Base-by-base conservation (phyloP, 1,139 yeast genomes). In the Nakaseomyces bracarensis region DNA sequence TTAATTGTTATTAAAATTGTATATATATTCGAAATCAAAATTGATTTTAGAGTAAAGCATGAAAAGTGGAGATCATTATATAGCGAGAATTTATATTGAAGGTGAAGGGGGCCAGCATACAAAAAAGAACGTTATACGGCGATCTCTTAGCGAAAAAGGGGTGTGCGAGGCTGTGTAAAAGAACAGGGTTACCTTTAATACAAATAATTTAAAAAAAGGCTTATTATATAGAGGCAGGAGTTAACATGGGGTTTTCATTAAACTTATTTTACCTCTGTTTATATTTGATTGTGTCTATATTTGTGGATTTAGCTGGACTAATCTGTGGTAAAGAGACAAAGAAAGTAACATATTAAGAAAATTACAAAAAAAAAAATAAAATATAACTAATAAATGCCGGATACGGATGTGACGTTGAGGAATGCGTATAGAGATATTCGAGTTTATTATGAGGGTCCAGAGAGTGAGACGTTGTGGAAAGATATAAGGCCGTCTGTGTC, bases 401-500 rank as follows among this genome's bases (percentile, higher is more conserved):
- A 30, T 19, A 30, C 9, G 35, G 35, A n/a, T n/a, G n/a, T n/a
- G n/a, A n/a, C 10, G 35, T 13, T 30, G 14, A n/a, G 36, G 7
- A 11, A 33, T 14, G 16, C 36, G 18, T 33, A 33, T 15, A 15
- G 26, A 13, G 9, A 18, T n/a, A 10, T 33, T 5, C 6, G 18
- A 18, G 36, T 33, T 6, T 33, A 33, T 11, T 33, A 33, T 21
- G 26, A 13, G 11, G 26, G 26, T 9, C 22, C 34, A 8, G 36
- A 20, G 16, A n/a, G 25, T 7, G 26, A 11, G 23, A 2, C 8
- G 15, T 14, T 33, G 25, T n/a, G 25, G 36, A 13, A 15, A 26
- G 36, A 33, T 15, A 14, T 33, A 21, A 29, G 35, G 25, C 40
- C 36, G 10, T 30, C 40, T 3, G 40, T 38, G 21, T 31, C 40